phyloP scores from a whole-genome alignment of 331 rosid species.

The Rosa hybrid region DNA sequence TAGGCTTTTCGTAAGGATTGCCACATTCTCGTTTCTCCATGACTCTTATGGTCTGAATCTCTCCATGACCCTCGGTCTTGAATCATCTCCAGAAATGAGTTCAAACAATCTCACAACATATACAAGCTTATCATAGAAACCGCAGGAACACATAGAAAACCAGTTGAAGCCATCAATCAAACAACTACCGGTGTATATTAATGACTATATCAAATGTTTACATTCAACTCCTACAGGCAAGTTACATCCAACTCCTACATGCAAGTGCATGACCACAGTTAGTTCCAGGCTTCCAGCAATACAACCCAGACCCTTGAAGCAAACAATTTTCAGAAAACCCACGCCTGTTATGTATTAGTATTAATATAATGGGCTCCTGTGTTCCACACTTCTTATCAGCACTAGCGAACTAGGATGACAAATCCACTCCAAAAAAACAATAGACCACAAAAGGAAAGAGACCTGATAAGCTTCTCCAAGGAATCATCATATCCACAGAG shows the following conservation, averaged over 20 bases:
- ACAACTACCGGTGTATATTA: constrained; percentile 12
- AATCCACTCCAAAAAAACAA: constrained; percentile 5
- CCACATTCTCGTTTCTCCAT: neutral
- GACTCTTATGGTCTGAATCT: neutral
- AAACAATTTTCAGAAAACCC: constrained; percentile 6
- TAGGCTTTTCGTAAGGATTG: neutral
- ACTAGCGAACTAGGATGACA: neutral
- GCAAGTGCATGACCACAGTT: neutral
- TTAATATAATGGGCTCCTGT: constrained; percentile 9
- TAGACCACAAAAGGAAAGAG: constrained; percentile 19
- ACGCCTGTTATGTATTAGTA: neutral
- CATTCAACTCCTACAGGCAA: neutral
- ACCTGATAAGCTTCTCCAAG: constrained; percentile 23
- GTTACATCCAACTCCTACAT: constrained; percentile 15
- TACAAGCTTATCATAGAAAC: neutral
- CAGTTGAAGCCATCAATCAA: neutral
- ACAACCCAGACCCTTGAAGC: constrained; percentile 11
- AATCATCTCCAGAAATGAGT: neutral
- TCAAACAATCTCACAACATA: neutral
- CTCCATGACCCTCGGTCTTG: neutral
- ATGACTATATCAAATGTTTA: constrained; percentile 17
- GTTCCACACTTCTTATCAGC: constrained; percentile 6
- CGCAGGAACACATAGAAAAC: neutral
- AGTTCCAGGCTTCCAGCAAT: neutral
- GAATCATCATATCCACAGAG: constrained; percentile 52